phyloP scores from a whole-genome alignment of 1,139 yeast genomes.

The Hemisphaericaspora lyxosophila region DNA sequence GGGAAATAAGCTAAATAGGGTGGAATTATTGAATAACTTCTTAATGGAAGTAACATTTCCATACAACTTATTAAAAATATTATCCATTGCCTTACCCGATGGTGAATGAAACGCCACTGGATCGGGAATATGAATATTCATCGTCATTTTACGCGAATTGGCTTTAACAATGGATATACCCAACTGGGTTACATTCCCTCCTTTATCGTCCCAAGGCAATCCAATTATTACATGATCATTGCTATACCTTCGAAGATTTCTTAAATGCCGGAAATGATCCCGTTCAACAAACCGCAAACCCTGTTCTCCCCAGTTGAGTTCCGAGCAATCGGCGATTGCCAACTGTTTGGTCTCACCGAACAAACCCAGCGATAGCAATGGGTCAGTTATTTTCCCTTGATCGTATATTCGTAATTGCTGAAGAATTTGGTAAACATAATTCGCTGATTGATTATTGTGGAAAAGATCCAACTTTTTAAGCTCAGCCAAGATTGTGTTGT shows the following conservation, averaged over 20 bases:
- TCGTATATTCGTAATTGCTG: conserved; percentile 27
- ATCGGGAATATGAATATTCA: conserved; percentile 50
- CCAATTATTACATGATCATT: conserved; percentile 32
- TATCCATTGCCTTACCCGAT: neutral
- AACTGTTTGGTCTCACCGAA: conserved; percentile 21
- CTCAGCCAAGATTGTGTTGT: conserved; percentile 19
- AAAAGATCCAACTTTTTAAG: conserved; percentile 20
- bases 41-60: neutral
- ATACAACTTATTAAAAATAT: conserved; percentile 1
- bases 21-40: conserved; percentile 4
- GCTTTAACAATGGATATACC: conserved; percentile 37
- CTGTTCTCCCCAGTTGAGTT: neutral
- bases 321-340: neutral
- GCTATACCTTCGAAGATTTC: conserved; percentile 24
- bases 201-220: conserved; percentile 17
- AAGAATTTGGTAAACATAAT: conserved; percentile 20
- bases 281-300: neutral
- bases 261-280: conserved; percentile 32
- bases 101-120: conserved; percentile 4
- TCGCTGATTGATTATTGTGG: conserved; percentile 14
- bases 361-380: conserved; percentile 30
- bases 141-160: conserved; percentile 28
- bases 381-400: conserved; percentile 23
- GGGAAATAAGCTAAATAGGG: conserved; percentile 4
- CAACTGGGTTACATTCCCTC: conserved; percentile 3